Evolutionary conservation across 352 stramenopile species (phyloP).

Genomic region (Pythium sp.): DNA sequence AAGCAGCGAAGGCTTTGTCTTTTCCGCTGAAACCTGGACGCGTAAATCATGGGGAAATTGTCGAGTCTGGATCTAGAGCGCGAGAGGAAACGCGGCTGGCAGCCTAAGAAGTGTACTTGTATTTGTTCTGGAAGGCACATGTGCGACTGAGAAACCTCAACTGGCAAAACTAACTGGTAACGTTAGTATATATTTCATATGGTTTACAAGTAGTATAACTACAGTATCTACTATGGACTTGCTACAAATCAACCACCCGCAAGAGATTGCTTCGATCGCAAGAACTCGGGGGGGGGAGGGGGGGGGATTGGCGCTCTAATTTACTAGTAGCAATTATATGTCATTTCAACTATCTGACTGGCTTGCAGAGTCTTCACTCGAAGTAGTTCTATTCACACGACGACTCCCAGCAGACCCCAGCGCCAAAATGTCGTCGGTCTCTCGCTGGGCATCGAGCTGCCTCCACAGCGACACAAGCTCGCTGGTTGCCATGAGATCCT

Average conservation of each 20-base stretch:
- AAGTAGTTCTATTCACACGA: neutral
- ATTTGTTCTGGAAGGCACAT: too few relatives aligned
- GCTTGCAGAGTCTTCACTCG: neutral
- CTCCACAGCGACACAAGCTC: conserved; percentile 11
- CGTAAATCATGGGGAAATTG: too few relatives aligned
- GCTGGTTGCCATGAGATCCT: neutral
- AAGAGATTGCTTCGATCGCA: neutral
- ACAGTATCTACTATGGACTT: neutral
- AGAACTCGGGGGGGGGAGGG: neutral
- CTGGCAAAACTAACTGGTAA: neutral
- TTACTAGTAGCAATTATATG: neutral
- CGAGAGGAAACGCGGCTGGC: too few relatives aligned
- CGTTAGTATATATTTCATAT: neutral
- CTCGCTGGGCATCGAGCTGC: conserved; percentile 3
- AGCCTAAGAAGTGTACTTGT: too few relatives aligned
- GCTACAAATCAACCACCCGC: neutral
- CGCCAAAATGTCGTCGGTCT: conserved; percentile 3
- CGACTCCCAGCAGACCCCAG: neutral
- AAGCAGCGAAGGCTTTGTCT: too few relatives aligned
- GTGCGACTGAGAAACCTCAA: too few relatives aligned
- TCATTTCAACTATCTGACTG: neutral
- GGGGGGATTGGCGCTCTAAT: neutral
- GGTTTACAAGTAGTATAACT: neutral
- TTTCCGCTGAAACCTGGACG: too few relatives aligned
- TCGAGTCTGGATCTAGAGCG: too few relatives aligned